Evolutionary conservation across 108 stramenopile species (phyloP), one percentile per base, ranked within the genome.

Genomic region (Parmales sp.): DNA sequence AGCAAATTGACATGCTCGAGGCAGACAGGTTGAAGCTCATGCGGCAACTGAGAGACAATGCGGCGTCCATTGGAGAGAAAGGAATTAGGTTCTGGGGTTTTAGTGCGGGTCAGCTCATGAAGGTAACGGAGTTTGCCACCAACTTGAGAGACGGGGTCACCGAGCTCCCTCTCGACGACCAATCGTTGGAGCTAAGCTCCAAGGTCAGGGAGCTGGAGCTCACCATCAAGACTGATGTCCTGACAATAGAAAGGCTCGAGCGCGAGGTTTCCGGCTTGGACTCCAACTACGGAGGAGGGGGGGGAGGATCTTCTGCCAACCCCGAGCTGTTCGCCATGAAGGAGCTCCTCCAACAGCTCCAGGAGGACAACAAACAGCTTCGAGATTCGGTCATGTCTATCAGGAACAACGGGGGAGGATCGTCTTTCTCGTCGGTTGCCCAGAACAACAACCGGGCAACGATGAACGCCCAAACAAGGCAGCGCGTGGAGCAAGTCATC

Each of bases 1-100:
- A 64, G 0, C 88, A 89, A 65, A 63, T 88, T 37, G 83, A 86
- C 38, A 48, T 45, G n/a, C 78, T 88, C 37, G 87, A 89, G 63
- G 83, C 51, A 37, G 86, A 88, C 38, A 63, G 86, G 7, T 70
- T 69, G 16, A 72, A 79, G 31, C 72, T 89, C 29, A 51, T 87
- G 77, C 44, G 73, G 46, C 75, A 80, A 23, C 67, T 89, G 1
- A 51, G 85, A 49, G 79, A 87, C 67, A 66, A 75, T 25, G 88
- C 87, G 0, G 63, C 71, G 37, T 74, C 78, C 28, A 74, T 85
- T 34, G 80, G 81, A 38, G 81, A 80, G 34, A 82, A 84, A 38
- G 79, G 81, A n/a, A 70, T 76, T 37, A 70, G 79, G 19, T 74
- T 77, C 63, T 51, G 76, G 20, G 80, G 80, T 1, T 70, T 84